Evolutionary conservation across 1,284 basidiomycete genomes (phyloP), one percentile per base, ranked within the genome.

Genomic region (Somion occarium): DNA sequence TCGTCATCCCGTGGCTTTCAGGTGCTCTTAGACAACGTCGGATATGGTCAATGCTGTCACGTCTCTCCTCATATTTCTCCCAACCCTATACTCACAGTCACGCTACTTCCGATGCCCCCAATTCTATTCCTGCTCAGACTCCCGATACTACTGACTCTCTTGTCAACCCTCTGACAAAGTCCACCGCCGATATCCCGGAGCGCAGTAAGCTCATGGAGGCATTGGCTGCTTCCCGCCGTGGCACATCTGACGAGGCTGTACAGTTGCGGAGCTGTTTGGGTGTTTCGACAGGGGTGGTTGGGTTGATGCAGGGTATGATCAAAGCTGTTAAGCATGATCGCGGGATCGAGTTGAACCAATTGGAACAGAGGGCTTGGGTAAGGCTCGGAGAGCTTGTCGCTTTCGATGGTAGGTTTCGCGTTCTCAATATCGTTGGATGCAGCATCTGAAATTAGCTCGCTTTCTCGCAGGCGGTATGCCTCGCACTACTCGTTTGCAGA

Each of bases 281-380:
- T 27, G 58, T 75, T n/a, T 55, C 67, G 12, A 62, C 65, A 1
- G 74, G 76, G 19, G 52, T 73, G 37, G 26, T 71, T n/a, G 70
- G 75, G 9, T 55, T 76, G 49, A 27, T 72, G 51, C 66, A 67
- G 53, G 66, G 67, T 41, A 64, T 59, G 51, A 66, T 60, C 55
- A 64, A 65, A 59, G 54, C 60, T 44, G 59, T 60, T 1, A 57
- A 63, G 49, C 61, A 56, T 47, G 61, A 64, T 50, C 55, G 62
- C 24, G 64, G 67, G 3, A 68, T 73, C 49, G 72, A 74, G 55
- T 65, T 69, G 45, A 70, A 68, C 50, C 73, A 72, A 50, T 64
- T 76, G 25, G 75, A 79, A 55, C 75, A 74, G 54, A 68, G 70
- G 34, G 78, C 76, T 7, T 81, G 80, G 78, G 69, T 75, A 2